These are phyloP conservation scores for Termitomyces sp. DNA, from an alignment of 768 basidiomycete genomes.

Conservation along the genomic window DNA sequence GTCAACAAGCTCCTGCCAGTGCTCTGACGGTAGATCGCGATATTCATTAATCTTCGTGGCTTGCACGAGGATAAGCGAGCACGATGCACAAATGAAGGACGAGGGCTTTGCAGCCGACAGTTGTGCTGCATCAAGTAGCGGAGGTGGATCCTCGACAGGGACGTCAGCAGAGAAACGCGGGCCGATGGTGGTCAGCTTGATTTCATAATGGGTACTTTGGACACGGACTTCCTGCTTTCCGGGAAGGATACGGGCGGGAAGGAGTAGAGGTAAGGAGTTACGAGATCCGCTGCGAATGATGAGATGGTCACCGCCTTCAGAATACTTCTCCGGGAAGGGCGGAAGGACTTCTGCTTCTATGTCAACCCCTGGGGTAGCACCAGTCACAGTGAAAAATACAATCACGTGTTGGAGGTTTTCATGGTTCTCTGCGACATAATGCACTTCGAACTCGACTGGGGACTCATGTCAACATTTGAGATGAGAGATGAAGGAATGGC, in stretches of 20 bases:
- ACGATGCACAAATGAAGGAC: constrained; percentile 73
- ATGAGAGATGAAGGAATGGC: not conserved
- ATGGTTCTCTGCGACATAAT: constrained; percentile 70
- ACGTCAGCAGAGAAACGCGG: constrained; percentile 16
- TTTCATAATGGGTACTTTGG: constrained; percentile 59
- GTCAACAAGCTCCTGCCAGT: constrained; percentile 96
- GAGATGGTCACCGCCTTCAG: constrained; percentile 47
- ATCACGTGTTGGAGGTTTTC: constrained; percentile 79
- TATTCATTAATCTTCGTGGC: constrained; percentile 46
- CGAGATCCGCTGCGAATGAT: constrained; percentile 55
- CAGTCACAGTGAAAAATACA: constrained; percentile 61
- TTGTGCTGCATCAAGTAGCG: constrained; percentile 68
- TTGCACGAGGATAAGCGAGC: constrained; percentile 71
- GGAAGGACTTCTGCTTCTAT: constrained; percentile 65
- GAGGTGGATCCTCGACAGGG: constrained; percentile 24
- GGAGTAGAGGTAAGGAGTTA: constrained; percentile 50
- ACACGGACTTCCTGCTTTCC: constrained; percentile 57
- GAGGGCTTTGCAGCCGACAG: constrained; percentile 49
- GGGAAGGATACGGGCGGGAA: constrained; percentile 49
- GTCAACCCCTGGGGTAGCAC: constrained; percentile 41
- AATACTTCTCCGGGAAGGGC: constrained; percentile 30
- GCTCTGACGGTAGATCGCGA: constrained; percentile 88
- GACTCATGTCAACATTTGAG: not conserved
- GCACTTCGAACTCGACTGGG: constrained; percentile 35
- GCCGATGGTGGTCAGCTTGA: constrained; percentile 50